Percentiles rank a stretch among this genome's conserved stretches.
Evolutionary conservation across 2,329 filamentous ascomycete genomes (phyloP).

Genomic region (Parasarocladium wereldwijsianum): DNA sequence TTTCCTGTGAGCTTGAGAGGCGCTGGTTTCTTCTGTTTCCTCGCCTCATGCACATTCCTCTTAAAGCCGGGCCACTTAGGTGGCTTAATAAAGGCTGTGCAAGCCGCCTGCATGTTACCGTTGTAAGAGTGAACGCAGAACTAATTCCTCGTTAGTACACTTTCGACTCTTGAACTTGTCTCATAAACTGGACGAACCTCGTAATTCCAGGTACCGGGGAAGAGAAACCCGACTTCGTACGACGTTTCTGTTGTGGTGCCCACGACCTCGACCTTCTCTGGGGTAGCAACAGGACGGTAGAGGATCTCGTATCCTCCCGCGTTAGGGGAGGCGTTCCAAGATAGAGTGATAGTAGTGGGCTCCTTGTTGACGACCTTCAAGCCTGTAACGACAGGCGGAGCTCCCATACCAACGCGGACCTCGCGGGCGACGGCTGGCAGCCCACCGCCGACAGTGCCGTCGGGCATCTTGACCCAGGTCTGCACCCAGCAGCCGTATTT

Average conservation of each 20-base stretch:
- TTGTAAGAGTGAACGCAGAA: conserved; percentile 1
- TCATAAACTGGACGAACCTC: neutral
- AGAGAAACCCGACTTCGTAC: neutral
- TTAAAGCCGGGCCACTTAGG: neutral
- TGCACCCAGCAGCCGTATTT: neutral
- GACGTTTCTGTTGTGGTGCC: neutral
- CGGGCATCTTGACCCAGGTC: neutral
- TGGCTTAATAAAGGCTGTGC: neutral
- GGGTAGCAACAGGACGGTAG: neutral
- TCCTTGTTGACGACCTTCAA: neutral
- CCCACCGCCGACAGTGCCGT: neutral
- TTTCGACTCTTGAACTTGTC: neutral
- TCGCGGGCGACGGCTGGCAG: neutral
- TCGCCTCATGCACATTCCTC: neutral
- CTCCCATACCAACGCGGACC: neutral
- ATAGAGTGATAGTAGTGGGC: neutral
- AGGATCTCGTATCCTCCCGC: conserved; percentile 1
- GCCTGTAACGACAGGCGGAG: neutral
- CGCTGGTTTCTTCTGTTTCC: neutral
- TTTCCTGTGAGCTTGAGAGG: neutral
- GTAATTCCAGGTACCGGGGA: neutral
- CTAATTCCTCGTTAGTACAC: neutral
- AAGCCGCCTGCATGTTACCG: neutral
- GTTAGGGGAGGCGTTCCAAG: neutral
- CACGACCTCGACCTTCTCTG: neutral